phyloP scores from a whole-genome alignment of 2,329 filamentous ascomycete species.

The Scedosporium aurantiacum region DNA sequence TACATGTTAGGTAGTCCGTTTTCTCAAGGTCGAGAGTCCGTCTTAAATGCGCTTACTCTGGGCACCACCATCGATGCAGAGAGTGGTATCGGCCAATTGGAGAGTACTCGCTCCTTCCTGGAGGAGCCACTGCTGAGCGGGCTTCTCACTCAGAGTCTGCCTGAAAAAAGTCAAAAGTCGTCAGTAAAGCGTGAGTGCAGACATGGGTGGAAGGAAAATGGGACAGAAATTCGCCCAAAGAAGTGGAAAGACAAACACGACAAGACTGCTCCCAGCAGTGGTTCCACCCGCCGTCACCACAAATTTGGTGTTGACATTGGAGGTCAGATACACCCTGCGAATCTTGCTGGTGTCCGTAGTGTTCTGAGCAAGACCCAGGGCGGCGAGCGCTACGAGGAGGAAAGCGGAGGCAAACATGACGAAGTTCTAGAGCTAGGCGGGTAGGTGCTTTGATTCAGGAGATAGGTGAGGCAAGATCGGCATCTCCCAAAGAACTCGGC shows the following conservation, averaged over 20 bases:
- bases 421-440: not conserved
- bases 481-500: not conserved
- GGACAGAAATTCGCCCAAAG: not conserved
- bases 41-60: constrained; percentile 13
- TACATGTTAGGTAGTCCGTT: not conserved
- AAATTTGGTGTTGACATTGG: constrained; percentile 27
- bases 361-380: constrained; percentile 21
- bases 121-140: constrained; percentile 30
- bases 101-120: constrained; percentile 23
- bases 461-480: not conserved
- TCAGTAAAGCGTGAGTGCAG: not conserved
- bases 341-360: constrained; percentile 26
- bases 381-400: constrained; percentile 20
- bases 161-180: constrained; percentile 11
- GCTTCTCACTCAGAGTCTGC: constrained; percentile 19
- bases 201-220: not conserved
- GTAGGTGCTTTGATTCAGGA: not conserved
- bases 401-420: constrained; percentile 8
- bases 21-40: not conserved
- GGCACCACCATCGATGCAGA: constrained; percentile 29
- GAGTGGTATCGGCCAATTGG: constrained; percentile 23
- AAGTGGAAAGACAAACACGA: constrained; percentile 19
- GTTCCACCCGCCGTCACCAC: constrained; percentile 24
- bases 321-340: constrained; percentile 26
- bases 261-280: constrained; percentile 20